Conservation (phyloP, 1,139 yeast species). For the Kurtzmaniella quercitrusa region DNA sequence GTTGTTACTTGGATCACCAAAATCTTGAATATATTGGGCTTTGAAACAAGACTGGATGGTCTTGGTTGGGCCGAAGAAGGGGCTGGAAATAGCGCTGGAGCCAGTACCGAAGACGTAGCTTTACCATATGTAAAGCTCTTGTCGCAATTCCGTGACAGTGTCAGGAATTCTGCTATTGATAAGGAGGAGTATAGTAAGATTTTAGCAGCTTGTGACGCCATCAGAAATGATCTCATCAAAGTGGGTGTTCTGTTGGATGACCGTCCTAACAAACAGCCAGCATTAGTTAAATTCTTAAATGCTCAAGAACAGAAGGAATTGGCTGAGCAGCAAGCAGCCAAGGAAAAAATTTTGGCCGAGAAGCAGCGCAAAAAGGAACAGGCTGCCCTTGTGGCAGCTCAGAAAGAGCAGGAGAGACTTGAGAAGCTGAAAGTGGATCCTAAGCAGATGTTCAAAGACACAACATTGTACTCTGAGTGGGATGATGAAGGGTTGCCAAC, state of each 20-base stretch:
- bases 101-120: conserved; percentile 59
- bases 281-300: conserved; percentile 76
- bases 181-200: conserved; percentile 54
- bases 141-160: conserved; percentile 75
- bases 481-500: conserved; percentile 84
- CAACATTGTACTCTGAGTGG: conserved; percentile 62
- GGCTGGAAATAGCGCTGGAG: conserved; percentile 12
- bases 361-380: conserved; percentile 39
- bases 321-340: conserved; percentile 57
- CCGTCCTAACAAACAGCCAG: conserved; percentile 68
- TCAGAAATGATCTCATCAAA: conserved; percentile 55
- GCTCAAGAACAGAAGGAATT: conserved; percentile 66
- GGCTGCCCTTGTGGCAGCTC: conserved; percentile 41
- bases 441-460: conserved; percentile 61
- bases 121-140: conserved; percentile 78
- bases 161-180: conserved; percentile 68
- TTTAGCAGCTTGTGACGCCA: conserved; percentile 42
- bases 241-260: conserved; percentile 87
- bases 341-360: conserved; percentile 42
- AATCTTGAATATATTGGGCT: conserved; percentile 70
- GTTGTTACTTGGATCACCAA: conserved; percentile 67
- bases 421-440: conserved; percentile 74
- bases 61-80: conserved; percentile 64
- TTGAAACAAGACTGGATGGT: conserved; percentile 60
- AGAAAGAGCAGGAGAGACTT: conserved; percentile 60